phyloP scores from a whole-genome alignment of 2,329 filamentous ascomycete genomes.

The Dothideomycetidae sp. region DNA sequence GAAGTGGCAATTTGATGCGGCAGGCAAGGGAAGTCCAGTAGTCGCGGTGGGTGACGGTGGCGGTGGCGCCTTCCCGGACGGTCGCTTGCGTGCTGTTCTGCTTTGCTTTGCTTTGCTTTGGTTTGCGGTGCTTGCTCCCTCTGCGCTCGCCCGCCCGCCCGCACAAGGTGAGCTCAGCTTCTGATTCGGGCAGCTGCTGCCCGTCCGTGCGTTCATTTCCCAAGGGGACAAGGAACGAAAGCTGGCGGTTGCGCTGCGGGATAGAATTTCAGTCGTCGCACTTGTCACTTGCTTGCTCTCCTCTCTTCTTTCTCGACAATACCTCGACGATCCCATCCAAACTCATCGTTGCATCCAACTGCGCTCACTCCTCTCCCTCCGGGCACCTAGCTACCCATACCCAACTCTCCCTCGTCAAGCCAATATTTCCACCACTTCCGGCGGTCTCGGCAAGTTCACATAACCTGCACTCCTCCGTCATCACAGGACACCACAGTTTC shows the following conservation, averaged over 20 bases:
- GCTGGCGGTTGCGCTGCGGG: conserved; percentile 5
- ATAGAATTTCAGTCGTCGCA: conserved; percentile 10
- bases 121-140: no score
- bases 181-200: not conserved
- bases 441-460: conserved; percentile 31
- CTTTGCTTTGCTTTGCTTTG: no score
- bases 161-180: no score
- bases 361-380: conserved; percentile 16
- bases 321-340: conserved; percentile 13
- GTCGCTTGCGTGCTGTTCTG: no score
- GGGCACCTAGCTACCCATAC: conserved; percentile 37
- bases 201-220: conserved; percentile 3
- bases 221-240: conserved; percentile 3
- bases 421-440: conserved; percentile 32
- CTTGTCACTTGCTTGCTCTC: conserved; percentile 11
- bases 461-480: conserved; percentile 21
- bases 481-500: conserved; percentile 30
- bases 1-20: no score
- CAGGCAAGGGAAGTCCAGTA: no score
- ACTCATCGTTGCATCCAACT: conserved; percentile 10
- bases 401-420: conserved; percentile 38
- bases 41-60: no score
- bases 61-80: no score
- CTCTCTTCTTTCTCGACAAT: conserved; percentile 16
- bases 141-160: no score